Evolutionary conservation across 2,329 filamentous ascomycete species (phyloP).

Genomic region (Dryadomyces sulphureus): DNA sequence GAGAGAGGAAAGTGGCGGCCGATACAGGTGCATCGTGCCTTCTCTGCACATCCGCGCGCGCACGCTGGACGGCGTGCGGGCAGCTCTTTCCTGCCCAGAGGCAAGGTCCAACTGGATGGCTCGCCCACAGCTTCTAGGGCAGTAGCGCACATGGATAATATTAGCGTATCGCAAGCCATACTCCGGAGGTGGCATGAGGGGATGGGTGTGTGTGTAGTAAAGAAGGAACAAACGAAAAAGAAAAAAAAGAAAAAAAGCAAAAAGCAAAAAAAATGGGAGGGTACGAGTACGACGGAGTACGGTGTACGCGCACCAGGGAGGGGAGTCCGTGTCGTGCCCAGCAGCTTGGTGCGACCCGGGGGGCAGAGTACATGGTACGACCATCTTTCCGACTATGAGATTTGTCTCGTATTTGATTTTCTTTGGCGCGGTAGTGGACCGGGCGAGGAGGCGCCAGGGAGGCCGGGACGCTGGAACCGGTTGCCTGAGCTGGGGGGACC

Average conservation of each 20-base stretch:
- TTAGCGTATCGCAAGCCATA: background rate
- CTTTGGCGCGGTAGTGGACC: background rate
- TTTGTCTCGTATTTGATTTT: background rate
- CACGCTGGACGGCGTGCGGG: background rate
- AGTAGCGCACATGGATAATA: background rate
- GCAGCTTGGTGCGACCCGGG: background rate
- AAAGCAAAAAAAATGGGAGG: background rate
- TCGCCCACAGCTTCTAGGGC: conserved; percentile 5
- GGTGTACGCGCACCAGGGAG: background rate
- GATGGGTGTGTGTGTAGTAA: background rate
- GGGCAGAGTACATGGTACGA: background rate
- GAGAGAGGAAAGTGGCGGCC: too few relatives aligned
- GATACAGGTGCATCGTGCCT: too few relatives aligned
- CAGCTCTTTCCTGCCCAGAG: background rate
- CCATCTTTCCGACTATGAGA: background rate
- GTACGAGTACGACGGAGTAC: background rate
- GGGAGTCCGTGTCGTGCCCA: background rate
- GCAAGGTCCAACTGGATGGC: conserved; percentile 8
- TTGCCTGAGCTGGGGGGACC: background rate
- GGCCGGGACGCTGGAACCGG: background rate
- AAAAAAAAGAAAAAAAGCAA: background rate
- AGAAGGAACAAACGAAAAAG: background rate
- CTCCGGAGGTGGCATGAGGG: background rate
- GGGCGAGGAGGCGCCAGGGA: background rate
- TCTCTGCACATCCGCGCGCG: too few relatives aligned